phyloP scores from a whole-genome alignment of 1,284 basidiomycete species.

The Apiotrichum akiyoshidainum region DNA sequence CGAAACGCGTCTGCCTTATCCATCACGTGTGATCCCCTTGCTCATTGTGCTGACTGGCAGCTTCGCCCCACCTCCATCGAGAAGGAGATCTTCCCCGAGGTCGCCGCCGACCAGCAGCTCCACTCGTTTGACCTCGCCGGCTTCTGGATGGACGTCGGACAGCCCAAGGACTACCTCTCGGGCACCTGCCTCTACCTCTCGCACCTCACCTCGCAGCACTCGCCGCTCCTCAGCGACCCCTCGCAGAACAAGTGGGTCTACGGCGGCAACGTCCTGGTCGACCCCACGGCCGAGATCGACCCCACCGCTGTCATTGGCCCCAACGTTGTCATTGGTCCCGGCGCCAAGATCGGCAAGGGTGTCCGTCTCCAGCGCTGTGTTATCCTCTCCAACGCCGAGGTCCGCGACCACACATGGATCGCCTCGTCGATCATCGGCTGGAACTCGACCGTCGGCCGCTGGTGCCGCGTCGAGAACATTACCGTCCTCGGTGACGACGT shows the following conservation, averaged over 20 bases:
- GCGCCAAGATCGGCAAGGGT: conserved; percentile 55
- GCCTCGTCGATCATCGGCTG: conserved; percentile 56
- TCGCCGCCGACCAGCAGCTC: conserved; percentile 54
- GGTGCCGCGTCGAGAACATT: conserved; percentile 55
- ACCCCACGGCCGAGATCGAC: conserved; percentile 55
- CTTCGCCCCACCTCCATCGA: conserved; percentile 57
- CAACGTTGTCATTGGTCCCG: conserved; percentile 57
- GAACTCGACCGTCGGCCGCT: conserved; percentile 56
- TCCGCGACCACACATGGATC: conserved; percentile 57
- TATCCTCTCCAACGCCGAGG: conserved; percentile 53
- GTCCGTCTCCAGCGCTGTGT: conserved; percentile 57
- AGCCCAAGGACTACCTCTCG: conserved; percentile 55
- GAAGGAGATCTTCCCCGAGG: conserved; percentile 56
- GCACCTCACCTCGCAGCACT: conserved; percentile 53
- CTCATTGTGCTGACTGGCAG: conserved; percentile 22
- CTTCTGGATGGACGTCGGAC: conserved; percentile 59
- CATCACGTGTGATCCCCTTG: not conserved
- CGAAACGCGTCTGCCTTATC: not conserved
- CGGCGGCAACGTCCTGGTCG: conserved; percentile 55
- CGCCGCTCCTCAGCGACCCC: conserved; percentile 52
- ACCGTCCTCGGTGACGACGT: conserved; percentile 57
- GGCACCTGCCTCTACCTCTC: conserved; percentile 57
- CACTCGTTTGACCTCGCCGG: conserved; percentile 56
- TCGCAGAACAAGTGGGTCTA: conserved; percentile 54
- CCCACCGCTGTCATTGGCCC: conserved; percentile 55